These are phyloP conservation scores for Spirogloea muscicola DNA, from an alignment of 139 green algal species.

Conservation along the genomic window DNA sequence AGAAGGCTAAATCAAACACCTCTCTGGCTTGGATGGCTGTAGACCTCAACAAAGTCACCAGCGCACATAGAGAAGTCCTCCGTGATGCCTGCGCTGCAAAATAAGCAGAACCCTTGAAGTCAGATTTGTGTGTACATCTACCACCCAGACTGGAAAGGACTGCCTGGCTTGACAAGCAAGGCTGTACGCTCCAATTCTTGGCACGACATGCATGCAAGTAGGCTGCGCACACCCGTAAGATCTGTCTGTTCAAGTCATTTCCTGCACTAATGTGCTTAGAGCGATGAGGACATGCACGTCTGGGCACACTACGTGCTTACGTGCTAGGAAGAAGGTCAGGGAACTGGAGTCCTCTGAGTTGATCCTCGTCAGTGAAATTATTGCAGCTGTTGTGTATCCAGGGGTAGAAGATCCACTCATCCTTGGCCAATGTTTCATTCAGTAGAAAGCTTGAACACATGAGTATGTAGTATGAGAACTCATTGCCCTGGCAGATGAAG, in stretches of 20 bases:
- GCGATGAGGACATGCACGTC: no score
- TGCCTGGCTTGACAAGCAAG: no score
- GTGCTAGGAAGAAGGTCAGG: constrained; percentile 45
- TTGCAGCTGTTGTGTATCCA: constrained; percentile 76
- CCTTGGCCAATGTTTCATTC: constrained; percentile 51
- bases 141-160: no score
- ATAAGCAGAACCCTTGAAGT: no score
- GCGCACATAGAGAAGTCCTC: constrained; percentile 82
- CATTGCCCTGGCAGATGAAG: constrained; percentile 71
- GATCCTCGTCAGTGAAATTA: constrained; percentile 59
- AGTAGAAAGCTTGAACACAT: constrained; percentile 85
- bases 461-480: constrained; percentile 98
- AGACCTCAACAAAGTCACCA: constrained; percentile 95
- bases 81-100: constrained; percentile 8
- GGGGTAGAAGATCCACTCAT: constrained; percentile 71
- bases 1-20: constrained; percentile 26
- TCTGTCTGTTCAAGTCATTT: no score
- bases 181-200: no score
- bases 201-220: no score
- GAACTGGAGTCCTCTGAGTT: constrained; percentile 65
- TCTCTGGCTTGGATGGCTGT: constrained; percentile 51
- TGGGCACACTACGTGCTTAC: neutral
- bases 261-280: no score
- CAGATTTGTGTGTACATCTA: no score
- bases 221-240: no score